phyloP scores from a whole-genome alignment of 2,329 filamentous ascomycete species.

The Fusarium zealandicum region DNA sequence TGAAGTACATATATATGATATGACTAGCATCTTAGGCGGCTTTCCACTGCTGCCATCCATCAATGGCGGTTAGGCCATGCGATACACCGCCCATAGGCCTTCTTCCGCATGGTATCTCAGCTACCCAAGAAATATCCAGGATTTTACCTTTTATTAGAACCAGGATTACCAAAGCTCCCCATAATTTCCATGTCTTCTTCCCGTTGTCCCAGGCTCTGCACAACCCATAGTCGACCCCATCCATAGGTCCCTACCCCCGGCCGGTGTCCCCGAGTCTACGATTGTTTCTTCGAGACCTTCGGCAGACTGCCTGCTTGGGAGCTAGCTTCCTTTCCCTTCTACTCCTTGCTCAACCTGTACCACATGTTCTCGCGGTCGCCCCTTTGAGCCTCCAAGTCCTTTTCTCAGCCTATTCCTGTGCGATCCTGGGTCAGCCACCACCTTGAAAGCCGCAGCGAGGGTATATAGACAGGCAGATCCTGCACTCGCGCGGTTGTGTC shows the following conservation, averaged over 20 bases:
- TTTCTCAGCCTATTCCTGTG: slow-evolving; percentile 38
- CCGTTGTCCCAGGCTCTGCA: slow-evolving; percentile 55
- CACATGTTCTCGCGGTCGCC: slow-evolving; percentile 36
- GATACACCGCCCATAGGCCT: slow-evolving; percentile 28
- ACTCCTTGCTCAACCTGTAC: slow-evolving; percentile 34
- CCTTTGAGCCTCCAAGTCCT: slow-evolving; percentile 34
- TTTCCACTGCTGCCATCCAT: slow-evolving; percentile 24
- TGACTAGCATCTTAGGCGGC: slow-evolving; percentile 13
- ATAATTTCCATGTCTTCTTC: slow-evolving; percentile 48
- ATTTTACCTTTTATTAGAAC: slow-evolving; percentile 35
- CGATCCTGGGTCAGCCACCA: slow-evolving; percentile 42
- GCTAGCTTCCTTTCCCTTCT: slow-evolving; percentile 26
- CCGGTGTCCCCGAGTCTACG: slow-evolving; percentile 41
- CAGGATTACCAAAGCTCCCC: slow-evolving; percentile 43
- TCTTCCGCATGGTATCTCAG: slow-evolving; percentile 18
- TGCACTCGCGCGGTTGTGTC: slow-evolving; percentile 44
- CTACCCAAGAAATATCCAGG: slow-evolving; percentile 24
- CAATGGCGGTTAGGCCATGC: slow-evolving; percentile 13
- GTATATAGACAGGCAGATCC: slow-evolving; percentile 52
- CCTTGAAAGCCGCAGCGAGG: slow-evolving; percentile 39
- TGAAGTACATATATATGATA: slow-evolving; percentile 25
- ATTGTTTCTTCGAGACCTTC: slow-evolving; percentile 36
- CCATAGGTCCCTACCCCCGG: slow-evolving; percentile 39
- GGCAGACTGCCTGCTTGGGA: slow-evolving; percentile 36
- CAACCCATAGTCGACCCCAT: slow-evolving; percentile 45